These are phyloP conservation scores for Gynochthodes officinalis DNA, from an alignment of 257 asterid genomes.

Conservation along the genomic window DNA sequence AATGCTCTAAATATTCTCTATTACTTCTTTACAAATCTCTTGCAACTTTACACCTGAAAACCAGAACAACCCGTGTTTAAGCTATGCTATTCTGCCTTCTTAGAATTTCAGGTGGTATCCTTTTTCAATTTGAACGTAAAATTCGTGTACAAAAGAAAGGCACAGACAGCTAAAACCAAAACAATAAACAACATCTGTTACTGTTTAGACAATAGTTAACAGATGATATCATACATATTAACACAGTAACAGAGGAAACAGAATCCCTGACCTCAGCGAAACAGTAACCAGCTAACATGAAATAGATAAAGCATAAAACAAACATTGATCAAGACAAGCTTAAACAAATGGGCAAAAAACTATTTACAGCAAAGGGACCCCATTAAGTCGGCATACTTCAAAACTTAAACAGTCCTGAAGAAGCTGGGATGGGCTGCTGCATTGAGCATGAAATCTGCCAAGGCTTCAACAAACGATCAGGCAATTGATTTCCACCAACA, in stretches of 20 bases:
- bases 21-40: too few species aligned
- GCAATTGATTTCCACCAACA: slow-evolving; percentile 25
- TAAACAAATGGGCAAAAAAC: slow-evolving; percentile 1
- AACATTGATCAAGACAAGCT: slow-evolving; percentile 1
- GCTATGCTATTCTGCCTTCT: too few species aligned
- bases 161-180: too few species aligned
- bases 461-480: slow-evolving; percentile 39
- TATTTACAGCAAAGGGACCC: slow-evolving; percentile 3
- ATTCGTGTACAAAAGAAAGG: too few species aligned
- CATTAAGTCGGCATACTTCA: slow-evolving; percentile 16
- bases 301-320: not conserved
- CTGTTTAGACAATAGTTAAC: too few species aligned
- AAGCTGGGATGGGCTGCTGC: slow-evolving; percentile 41
- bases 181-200: not conserved
- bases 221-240: not conserved
- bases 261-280: not conserved
- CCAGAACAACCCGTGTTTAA: too few species aligned
- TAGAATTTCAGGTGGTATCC: too few species aligned
- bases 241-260: not conserved
- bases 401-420: slow-evolving; percentile 34
- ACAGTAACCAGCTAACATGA: not conserved
- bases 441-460: slow-evolving; percentile 55
- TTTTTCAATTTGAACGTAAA: too few species aligned
- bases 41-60: too few species aligned
- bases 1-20: too few species aligned